phyloP scores from a whole-genome alignment of 1,284 basidiomycete genomes.

The Sanghuangporus weigelae region DNA sequence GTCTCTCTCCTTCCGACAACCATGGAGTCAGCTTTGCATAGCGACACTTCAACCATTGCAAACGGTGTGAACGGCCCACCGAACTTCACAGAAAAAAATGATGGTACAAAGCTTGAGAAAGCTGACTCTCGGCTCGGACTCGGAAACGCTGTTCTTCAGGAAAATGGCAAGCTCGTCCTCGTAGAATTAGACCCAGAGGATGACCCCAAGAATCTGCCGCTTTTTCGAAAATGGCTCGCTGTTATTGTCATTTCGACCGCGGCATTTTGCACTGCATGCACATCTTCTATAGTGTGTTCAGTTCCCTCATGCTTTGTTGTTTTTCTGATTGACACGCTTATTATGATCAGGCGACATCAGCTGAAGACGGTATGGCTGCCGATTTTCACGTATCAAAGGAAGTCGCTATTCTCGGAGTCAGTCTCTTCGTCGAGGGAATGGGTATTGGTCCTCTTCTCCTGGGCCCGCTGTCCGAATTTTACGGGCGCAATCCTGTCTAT shows the following conservation, averaged over 20 bases:
- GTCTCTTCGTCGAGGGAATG: slow-evolving; percentile 63
- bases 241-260: slow-evolving; percentile 49
- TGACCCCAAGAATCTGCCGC: slow-evolving; percentile 45
- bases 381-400: slow-evolving; percentile 58
- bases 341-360: slow-evolving; percentile 50
- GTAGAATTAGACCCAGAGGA: slow-evolving; percentile 43
- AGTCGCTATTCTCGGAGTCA: slow-evolving; percentile 66
- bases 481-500: slow-evolving; percentile 49
- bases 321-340: not conserved
- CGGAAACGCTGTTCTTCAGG: not conserved
- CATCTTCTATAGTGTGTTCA: slow-evolving; percentile 59
- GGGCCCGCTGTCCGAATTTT: slow-evolving; percentile 44
- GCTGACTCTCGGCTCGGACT: not conserved
- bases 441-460: slow-evolving; percentile 43
- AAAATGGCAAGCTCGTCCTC: not conserved
- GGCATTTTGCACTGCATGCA: slow-evolving; percentile 62
- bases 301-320: slow-evolving; percentile 2
- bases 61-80: not conserved
- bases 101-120: not conserved
- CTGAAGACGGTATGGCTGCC: slow-evolving; percentile 53
- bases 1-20: not conserved
- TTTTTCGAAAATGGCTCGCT: slow-evolving; percentile 50
- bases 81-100: not conserved
- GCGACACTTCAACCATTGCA: slow-evolving; percentile 3
- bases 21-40: not conserved